phyloP scores from a whole-genome alignment of 169 alveolate species.

The Plasmodium gonderi region DNA sequence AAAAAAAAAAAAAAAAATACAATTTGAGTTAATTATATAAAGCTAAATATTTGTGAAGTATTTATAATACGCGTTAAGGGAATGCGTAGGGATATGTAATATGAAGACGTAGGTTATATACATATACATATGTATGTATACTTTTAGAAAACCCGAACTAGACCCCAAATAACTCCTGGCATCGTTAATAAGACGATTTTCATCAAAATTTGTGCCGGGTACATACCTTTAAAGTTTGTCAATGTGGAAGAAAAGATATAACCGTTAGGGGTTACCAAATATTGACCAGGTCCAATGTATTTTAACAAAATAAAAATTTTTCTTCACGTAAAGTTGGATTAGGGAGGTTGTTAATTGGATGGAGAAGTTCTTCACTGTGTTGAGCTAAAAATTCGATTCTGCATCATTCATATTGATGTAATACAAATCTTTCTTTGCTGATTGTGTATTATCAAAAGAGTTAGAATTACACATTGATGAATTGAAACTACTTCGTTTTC shows the following conservation, averaged over 20 bases:
- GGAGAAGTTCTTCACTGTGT: background rate
- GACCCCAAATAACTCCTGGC: too few relatives aligned
- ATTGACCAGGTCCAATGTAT: too few relatives aligned
- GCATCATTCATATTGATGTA: slow-evolving; percentile 19
- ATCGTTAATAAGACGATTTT: too few relatives aligned
- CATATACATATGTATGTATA: background rate
- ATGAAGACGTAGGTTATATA: background rate
- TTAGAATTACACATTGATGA: slow-evolving; percentile 2
- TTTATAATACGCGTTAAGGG: background rate
- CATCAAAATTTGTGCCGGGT: too few relatives aligned
- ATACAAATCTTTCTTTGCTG: slow-evolving; percentile 8
- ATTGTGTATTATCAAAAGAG: background rate
- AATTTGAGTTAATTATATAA: background rate
- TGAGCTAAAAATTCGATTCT: background rate
- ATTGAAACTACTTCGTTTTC: background rate
- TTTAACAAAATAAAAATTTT: too few relatives aligned
- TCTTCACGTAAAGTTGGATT: too few relatives aligned
- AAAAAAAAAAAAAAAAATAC: background rate
- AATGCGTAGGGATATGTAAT: background rate
- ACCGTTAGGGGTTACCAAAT: too few relatives aligned
- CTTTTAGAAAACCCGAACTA: background rate
- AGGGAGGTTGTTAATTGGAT: background rate
- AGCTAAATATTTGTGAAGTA: background rate
- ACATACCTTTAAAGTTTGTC: too few relatives aligned
- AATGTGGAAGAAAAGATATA: too few relatives aligned